phyloP scores from a whole-genome alignment of 148 eudicot genomes.

The Euryodendron excelsum region DNA sequence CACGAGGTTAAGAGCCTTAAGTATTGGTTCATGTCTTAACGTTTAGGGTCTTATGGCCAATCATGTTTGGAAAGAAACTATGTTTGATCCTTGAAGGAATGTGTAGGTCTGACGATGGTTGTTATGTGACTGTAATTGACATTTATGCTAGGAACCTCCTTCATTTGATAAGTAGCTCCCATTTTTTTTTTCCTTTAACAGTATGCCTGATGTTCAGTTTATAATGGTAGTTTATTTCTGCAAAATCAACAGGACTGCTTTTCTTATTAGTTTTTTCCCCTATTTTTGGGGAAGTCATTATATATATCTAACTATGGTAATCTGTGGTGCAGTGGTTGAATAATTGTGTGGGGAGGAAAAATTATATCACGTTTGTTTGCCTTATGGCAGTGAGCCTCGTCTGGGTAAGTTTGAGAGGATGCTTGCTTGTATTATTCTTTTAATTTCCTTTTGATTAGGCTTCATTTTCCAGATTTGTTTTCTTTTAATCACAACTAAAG shows the following conservation, averaged over 20 bases:
- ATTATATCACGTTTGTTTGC: conserved; percentile 75
- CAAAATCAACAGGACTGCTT: background rate
- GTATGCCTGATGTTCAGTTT: too few species aligned
- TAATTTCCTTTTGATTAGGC: background rate
- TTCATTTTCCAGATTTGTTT: background rate
- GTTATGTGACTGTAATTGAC: background rate
- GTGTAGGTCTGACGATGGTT: background rate
- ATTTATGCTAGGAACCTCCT: background rate
- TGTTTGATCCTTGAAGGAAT: background rate
- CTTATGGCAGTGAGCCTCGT: conserved; percentile 84
- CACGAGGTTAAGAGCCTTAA: background rate
- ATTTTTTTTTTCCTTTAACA: background rate
- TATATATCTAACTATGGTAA: background rate
- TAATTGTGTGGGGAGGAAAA: conserved; percentile 91
- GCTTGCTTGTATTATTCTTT: conserved; percentile 8
- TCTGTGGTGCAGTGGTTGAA: conserved; percentile 84
- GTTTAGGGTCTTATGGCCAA: background rate
- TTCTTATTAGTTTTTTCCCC: background rate
- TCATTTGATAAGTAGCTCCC: background rate
- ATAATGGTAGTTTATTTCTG: too few species aligned
- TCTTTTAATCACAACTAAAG: background rate
- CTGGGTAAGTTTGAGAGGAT: conserved; percentile 67
- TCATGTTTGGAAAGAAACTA: background rate
- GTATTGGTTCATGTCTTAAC: background rate
- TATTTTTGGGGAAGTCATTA: background rate